Evolutionary conservation across 106 monocot species (phyloP), one percentile per base, ranked within the genome.

Genomic region (Apostasia ramifera): DNA sequence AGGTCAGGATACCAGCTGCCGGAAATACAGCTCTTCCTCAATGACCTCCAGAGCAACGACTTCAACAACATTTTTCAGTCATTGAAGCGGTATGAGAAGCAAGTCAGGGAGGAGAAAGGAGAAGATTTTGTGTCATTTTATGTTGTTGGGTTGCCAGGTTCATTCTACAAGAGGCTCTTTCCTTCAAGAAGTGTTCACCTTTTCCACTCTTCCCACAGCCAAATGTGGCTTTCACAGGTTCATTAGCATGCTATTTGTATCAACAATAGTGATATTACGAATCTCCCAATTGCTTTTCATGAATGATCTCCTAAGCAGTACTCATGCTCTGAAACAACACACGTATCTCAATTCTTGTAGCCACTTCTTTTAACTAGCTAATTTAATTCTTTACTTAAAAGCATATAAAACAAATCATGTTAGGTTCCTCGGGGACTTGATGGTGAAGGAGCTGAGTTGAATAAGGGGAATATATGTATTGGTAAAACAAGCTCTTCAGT

Each of bases 141-240:
- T 52, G 63, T 82, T 0, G 52, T 45, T 0, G 84, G 76, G 3
- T 47, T 66, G 1, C 76, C 88, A 2, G 81, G 84, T 2, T 81
- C 88, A 3, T 84, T 81, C 69, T 80, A 79, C 40, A 59, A 60
- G 3, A 73, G 79, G 56, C 71, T 88, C 43, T 84, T 88, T 37
- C 76, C 79, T 0, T 1, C 37, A 1, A 53, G 70, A 0, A 85
- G 82, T 52, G 52, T 89, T 15, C 82, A 89, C n/a, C 72, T 84
- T 6, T 57, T 89, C 8, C 79, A 79, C 71, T 89, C 82, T 40
- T 76, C 85, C 1, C 59, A 66, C 15, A 61, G 79, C 41, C 79
- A 81, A 55, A 67, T 70, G 40, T 88, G 81, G 81, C 73, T 81
- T 39, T 84, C 81, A 8, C 66, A 84, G 88, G 84, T 78, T 26